A percentile compares a stretch with the other conserved stretches of the same genome.
phyloP scores from a whole-genome alignment of 2,329 filamentous ascomycete genomes.

The Apiospora marii region DNA sequence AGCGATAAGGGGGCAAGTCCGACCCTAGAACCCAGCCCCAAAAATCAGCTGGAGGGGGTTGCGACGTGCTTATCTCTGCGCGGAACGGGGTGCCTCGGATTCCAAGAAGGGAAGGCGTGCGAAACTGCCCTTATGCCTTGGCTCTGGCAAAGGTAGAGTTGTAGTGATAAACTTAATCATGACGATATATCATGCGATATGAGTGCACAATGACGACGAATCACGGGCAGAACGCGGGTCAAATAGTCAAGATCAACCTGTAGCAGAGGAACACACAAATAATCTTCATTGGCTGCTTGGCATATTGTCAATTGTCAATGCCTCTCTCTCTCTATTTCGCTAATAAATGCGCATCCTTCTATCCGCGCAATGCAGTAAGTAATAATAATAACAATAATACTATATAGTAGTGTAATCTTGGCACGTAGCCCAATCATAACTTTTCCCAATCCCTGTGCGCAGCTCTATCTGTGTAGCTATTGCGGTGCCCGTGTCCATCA shows the following conservation, averaged over 20 bases:
- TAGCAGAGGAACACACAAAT: background rate
- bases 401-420: conserved; percentile 11
- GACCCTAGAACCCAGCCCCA: background rate
- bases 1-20: background rate
- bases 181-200: background rate
- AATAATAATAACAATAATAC: conserved; percentile 11
- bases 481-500: conserved; percentile 13
- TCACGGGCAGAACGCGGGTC: background rate
- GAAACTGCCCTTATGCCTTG: background rate
- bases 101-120: conserved; percentile 17
- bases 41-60: background rate
- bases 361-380: background rate
- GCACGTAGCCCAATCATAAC: conserved; percentile 11
- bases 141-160: background rate
- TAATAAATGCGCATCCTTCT: background rate
- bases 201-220: conserved; percentile 6
- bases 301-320: background rate
- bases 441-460: conserved; percentile 18
- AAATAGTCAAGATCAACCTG: background rate
- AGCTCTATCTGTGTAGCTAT: conserved; percentile 14
- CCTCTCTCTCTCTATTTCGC: background rate
- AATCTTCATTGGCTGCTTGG: background rate
- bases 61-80: background rate
- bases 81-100: background rate
- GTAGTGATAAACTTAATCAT: conserved; percentile 1